Evolutionary conservation across 768 basidiomycete species (phyloP), one percentile per base, ranked within the genome.

Genomic region (Leccinum obscurum): DNA sequence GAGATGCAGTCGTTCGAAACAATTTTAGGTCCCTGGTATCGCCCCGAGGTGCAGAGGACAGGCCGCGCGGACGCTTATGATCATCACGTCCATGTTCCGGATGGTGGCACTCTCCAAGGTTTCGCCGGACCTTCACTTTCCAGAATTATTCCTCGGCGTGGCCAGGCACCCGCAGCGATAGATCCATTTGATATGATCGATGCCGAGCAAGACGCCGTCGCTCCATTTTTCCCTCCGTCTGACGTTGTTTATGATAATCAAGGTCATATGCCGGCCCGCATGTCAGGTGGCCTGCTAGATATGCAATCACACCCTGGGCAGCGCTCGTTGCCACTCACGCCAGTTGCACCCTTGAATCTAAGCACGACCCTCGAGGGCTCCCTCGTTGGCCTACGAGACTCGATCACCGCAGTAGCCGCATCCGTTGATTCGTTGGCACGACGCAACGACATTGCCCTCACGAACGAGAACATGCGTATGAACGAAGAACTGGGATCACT

Each of bases 401-500:
- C 85, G 54, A 68, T 92, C 37, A 79, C 84, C 53, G 74, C 83
- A 11, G 75, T 89, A n/a, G 80, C 83, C n/a, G 73, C 79, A 6
- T 79, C 85, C 1, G 76, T 89, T 44, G 87, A 88, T 58, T 86
- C 81, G 1, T 74, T 89, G 10, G 84, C 81, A 17, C 78, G 87
- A 52, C 77, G 85, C 24, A 84, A 80, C 55, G 88, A 90, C 52
- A 83, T 91, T 64, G 83, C 85, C 44, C 72, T 89, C 55, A 80
- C 84, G 22, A 88, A 90, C 64, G 91, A 93, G 72, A 83, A 83
- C 51, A 78, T 89, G 68, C 77, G 90, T 62, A 74, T 88, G 60
- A 85, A 84, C 49, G 91, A 93, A 64, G 91, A 93, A 69, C 78
- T 90, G 34, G 83, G 85, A 65, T 84, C 85, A 22, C 67, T 93